phyloP scores from a whole-genome alignment of 805 yeast species.

The Lipomyces sp. region DNA sequence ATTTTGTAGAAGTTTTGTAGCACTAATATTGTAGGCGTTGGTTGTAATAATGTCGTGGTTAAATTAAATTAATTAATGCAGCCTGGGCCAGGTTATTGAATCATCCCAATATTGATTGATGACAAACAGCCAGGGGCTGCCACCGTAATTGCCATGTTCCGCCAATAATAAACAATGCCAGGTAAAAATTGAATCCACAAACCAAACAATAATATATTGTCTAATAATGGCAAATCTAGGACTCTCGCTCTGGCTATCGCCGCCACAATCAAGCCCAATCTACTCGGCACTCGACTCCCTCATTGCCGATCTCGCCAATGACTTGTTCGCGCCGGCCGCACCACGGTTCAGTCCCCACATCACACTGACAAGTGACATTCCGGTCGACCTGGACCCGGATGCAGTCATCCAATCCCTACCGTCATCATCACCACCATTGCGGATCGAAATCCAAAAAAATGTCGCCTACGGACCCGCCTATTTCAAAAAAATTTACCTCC shows the following conservation, averaged over 20 bases:
- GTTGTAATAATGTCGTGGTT: too few relatives aligned
- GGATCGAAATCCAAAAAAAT: conserved; percentile 50
- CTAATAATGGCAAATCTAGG: conserved; percentile 42
- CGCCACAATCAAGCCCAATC: conserved; percentile 58
- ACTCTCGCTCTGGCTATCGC: conserved; percentile 78
- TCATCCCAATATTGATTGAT: too few relatives aligned
- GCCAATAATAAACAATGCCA: too few relatives aligned
- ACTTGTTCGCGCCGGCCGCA: conserved; percentile 47
- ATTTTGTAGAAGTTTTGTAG: too few relatives aligned
- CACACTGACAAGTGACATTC: conserved; percentile 69
- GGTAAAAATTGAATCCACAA: too few relatives aligned
- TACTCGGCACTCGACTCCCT: conserved; percentile 62
- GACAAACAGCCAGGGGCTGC: too few relatives aligned
- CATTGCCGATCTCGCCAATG: conserved; percentile 71
- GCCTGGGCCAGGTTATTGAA: too few relatives aligned
- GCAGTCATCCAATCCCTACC: conserved; percentile 61
- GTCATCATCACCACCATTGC: conserved; percentile 54
- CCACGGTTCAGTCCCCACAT: conserved; percentile 76
- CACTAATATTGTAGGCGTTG: too few relatives aligned
- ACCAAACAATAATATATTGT: too few relatives aligned
- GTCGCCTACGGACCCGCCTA: conserved; percentile 55
- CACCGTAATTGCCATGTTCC: too few relatives aligned
- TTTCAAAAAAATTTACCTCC: conserved; percentile 60
- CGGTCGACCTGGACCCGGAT: conserved; percentile 57
- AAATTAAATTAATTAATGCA: too few relatives aligned